Percentiles rank a stretch among this genome's conserved stretches.
Conservation (phyloP, 2,329 filamentous ascomycete species). For the Monosporascus sp. region DNA sequence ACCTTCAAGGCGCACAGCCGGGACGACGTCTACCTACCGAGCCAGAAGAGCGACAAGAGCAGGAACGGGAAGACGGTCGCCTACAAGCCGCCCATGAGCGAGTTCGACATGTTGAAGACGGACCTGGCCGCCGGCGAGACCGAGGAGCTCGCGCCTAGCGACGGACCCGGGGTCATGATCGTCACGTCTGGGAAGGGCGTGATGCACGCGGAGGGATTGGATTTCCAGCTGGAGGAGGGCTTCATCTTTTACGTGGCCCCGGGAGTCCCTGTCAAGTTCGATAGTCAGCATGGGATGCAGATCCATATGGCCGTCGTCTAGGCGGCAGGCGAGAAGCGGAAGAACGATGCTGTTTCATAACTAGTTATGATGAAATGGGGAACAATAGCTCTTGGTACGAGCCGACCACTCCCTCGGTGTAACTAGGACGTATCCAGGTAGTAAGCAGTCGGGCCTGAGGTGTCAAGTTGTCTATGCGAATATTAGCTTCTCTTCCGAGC, state of each 20-base stretch:
- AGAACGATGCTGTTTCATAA: too few species aligned
- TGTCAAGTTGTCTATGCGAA: too few species aligned
- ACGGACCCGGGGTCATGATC: conserved; percentile 60
- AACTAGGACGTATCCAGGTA: too few species aligned
- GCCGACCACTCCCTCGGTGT: too few species aligned
- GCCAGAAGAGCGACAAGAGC: conserved; percentile 44
- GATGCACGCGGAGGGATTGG: conserved; percentile 48
- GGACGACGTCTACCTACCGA: conserved; percentile 50
- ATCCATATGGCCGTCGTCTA: conserved; percentile 33
- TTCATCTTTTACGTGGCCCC: conserved; percentile 63
- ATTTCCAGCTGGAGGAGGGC: conserved; percentile 53
- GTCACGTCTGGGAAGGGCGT: conserved; percentile 54
- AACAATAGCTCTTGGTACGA: too few species aligned
- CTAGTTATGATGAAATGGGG: too few species aligned
- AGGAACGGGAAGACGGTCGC: conserved; percentile 55
- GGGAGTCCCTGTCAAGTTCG: conserved; percentile 32
- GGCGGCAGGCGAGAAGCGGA: too few species aligned
- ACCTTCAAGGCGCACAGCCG: conserved; percentile 58
- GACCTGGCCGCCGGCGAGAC: conserved; percentile 51
- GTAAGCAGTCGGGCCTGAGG: too few species aligned
- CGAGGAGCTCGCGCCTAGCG: conserved; percentile 50
- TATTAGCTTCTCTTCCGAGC: too few species aligned
- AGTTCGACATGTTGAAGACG: conserved; percentile 65
- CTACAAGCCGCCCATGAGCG: conserved; percentile 63
- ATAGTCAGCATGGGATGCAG: conserved; percentile 28